Base-by-base conservation (phyloP, 2,329 filamentous ascomycete genomes). In the Sporothrix curviconia region DNA sequence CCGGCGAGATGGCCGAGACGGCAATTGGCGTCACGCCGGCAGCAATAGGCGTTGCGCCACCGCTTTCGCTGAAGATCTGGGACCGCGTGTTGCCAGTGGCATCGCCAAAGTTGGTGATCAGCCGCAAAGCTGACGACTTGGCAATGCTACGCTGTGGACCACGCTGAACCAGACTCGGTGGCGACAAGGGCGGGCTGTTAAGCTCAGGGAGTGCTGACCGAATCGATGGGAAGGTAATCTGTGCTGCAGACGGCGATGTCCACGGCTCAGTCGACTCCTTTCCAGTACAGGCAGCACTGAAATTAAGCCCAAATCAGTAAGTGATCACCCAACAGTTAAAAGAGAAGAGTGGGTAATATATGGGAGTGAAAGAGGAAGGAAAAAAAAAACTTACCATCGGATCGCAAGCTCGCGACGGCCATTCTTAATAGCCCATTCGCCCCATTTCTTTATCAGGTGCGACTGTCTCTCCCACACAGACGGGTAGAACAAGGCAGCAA, bases 391-490 rank as follows among this genome's bases (percentile, higher is more conserved):
- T 63, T 69, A 78, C 76, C 87, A 97, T 66, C 92, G 81, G 50
- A 96, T 94, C 17, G 94, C 94, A 46, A 99, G 77, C 65, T 95
- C 89, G 63, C 94, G 89, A 66, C 96, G 88, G 15, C 89, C 87
- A 65, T 94, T 86, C 61, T 89, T 86, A 12, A 96, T 86, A 37
- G 92, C 90, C 75, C 89, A 86, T 66, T 96, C 92, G 58, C 94
- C 94, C 94, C 94, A 99, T 76, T 94, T 92, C 64, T 90, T 85
- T 61, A 96, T 84, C 49, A 99, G 83, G 65, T 89, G 87, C 12
- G 88, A 86, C 70, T 96, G 91, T 32, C 92, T 83, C 66, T 94
- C 88, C 94, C 94, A 99, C 60, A 96, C 92, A 0, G 80, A 76
- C 0, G 92, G 91, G 65, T 87, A 90, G 25, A 87, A 81, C 12